Base-by-base conservation (phyloP, 129 eudicot species). In the Solidago caesia region DNA sequence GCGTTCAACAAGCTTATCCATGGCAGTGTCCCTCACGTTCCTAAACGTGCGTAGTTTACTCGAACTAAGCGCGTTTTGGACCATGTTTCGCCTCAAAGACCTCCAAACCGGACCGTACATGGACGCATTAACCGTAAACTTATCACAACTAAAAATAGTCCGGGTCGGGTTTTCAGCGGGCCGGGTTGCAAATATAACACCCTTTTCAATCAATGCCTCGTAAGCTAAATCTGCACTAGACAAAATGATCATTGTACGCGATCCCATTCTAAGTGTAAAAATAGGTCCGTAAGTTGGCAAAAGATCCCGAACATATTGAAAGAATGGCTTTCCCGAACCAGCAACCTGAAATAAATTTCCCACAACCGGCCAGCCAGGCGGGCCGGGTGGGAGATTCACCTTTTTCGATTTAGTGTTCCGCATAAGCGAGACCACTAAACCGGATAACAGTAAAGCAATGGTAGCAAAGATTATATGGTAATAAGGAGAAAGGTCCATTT, bases 331-430 rank as follows among this genome's bases (percentile, higher is more conserved):
- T 4, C 97, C 97, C 4, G 97, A 88, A 5, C 78, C 10, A n/a
- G 97, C 89, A 0, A 86, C 86, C 64, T 91, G 97, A 74, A 91
- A 86, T 62, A 91, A 89, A 70, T 88, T 91, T 2, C 97, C 97
- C 14, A 91, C 88, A 1, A 91, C 81, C 13, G 97, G 97, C 89
- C 88, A 86, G 2, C 97, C 97, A 2, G 94, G 94, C 0, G 97
- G 97, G 1, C 97, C 97, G 0, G 97, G 94, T 7, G 97, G 97
- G 7, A 88, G 85, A 12, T 77, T 79, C 42, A 64, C 51, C 3
- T 57, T 71, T 56, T 81, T 81, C 0, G 76, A 72, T 11, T 66
- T 78, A 0, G 78, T 46, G 58, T 76, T 79, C 9, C 33, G 70
- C 29, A 82, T 57, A 3, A 84, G 3, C 44, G 69, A n/a, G 56